Conservation (phyloP, 2,329 filamentous ascomycete species). For the Eurotiales sp. region DNA sequence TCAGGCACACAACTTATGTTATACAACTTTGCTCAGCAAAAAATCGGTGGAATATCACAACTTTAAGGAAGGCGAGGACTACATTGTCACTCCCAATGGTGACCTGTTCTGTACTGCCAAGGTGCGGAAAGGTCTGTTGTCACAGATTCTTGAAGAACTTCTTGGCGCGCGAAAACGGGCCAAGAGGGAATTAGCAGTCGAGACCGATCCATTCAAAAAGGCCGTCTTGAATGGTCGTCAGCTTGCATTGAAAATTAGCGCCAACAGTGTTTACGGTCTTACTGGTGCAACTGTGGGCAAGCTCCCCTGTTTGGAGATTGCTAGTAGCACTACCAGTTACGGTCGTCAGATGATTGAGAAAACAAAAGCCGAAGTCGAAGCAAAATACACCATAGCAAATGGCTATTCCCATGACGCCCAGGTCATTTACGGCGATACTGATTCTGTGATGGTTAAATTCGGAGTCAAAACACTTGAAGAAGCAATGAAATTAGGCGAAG, state of each 20-base stretch:
- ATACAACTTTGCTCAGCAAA: conserved; percentile 86
- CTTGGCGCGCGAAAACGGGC: conserved; percentile 89
- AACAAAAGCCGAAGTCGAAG: conserved; percentile 93
- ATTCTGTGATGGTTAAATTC: conserved; percentile 99
- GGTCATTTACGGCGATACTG: conserved; percentile 97
- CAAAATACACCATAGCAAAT: conserved; percentile 84
- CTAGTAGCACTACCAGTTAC: conserved; percentile 94
- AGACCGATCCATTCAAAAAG: conserved; percentile 96
- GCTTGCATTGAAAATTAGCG: conserved; percentile 90
- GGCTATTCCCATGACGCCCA: conserved; percentile 92
- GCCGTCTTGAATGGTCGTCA: conserved; percentile 97
- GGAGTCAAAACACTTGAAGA: conserved; percentile 81
- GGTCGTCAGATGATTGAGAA: conserved; percentile 98
- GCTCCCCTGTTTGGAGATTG: conserved; percentile 88
- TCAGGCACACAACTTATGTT: conserved; percentile 96
- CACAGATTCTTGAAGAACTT: conserved; percentile 93
- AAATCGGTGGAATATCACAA: conserved; percentile 69
- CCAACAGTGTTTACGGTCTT: conserved; percentile 96
- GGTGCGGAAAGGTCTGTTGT: conserved; percentile 83
- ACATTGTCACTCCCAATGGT: conserved; percentile 91
- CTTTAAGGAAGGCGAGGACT: conserved; percentile 85
- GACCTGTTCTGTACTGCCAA: conserved; percentile 89
- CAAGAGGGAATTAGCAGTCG: conserved; percentile 80
- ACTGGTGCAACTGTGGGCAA: conserved; percentile 96
- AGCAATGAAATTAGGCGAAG: conserved; percentile 92